phyloP scores from a whole-genome alignment of 2,329 filamentous ascomycete genomes.

The Geoglossum cookeanum region DNA sequence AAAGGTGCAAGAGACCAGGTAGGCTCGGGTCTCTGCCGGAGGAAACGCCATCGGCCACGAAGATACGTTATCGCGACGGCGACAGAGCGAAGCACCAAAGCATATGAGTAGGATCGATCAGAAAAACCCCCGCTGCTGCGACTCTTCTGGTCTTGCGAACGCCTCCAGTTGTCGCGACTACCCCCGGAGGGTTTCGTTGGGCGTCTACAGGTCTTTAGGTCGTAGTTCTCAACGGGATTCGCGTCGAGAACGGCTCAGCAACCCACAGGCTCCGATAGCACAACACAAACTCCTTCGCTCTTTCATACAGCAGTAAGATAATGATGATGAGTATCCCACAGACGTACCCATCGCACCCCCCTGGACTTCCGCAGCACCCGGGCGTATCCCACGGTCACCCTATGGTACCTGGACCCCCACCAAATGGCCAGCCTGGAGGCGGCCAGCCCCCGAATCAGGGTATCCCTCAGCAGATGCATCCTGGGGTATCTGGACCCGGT shows the following conservation, averaged over 20 bases:
- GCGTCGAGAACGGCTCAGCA: background rate
- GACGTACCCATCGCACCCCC: constrained; percentile 48
- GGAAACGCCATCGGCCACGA: background rate
- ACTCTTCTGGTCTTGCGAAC: background rate
- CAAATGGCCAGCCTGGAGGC: constrained; percentile 50
- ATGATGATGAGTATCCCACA: constrained; percentile 43
- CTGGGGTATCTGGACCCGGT: constrained; percentile 52
- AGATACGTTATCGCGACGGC: background rate
- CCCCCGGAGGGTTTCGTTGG: background rate
- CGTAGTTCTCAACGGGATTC: background rate
- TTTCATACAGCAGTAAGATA: background rate
- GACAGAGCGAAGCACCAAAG: background rate
- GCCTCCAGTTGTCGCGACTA: background rate
- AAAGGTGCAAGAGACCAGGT: background rate
- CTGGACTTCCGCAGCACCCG: constrained; percentile 50
- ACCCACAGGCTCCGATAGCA: background rate
- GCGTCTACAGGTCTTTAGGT: background rate
- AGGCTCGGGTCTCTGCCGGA: background rate
- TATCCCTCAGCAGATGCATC: constrained; percentile 53
- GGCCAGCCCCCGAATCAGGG: constrained; percentile 32
- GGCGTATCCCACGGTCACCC: constrained; percentile 45
- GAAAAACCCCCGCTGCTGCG: background rate
- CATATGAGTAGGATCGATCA: background rate
- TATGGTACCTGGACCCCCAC: constrained; percentile 44
- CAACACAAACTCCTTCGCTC: background rate